Base-by-base conservation (phyloP, 1,284 basidiomycete species). In the Sanghuangporus weigelae region DNA sequence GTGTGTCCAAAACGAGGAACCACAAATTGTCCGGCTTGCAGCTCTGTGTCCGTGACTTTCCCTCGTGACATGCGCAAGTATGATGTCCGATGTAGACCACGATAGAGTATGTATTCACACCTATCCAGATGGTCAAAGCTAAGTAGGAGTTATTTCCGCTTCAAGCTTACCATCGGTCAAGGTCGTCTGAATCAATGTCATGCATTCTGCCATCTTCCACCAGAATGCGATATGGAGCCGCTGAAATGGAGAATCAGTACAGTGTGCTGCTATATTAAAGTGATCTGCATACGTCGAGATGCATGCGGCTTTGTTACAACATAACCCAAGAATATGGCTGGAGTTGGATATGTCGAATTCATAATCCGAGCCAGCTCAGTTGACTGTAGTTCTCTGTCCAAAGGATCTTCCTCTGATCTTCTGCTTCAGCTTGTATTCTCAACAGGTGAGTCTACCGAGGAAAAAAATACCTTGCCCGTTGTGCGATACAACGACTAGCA, bases 81-180 rank as follows among this genome's bases (percentile, higher is more conserved):
- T n/a, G 84, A 81, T 2, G 92, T 90, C 26, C 92, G 82, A 77
- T 93, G 91, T 36, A 95, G 71, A 1, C 89, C 90, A 19, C 92
- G 83, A 74, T 93, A 96, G 26, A 93, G 78, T 56, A 96, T 91
- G 70, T 95, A 95, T 78, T 95, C 90, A 76, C 93, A 95, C 90
- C 90, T 89, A 62, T 71, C 69, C 4, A 58, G 23, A 53, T 63
- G 66, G 51, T 36, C 16, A 7, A n/a, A 46, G 26, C 26, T 31
- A 31, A 4, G 26, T 31, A 31, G 26, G 26, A 31, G 3, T 31
- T 31, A 31, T 31, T 31, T 31, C 26, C 26, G 26, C 26, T 4
- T 31, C 26, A 39, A 14, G 71, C 79, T 64, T 67, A 89, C 91
- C 91, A 93, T 65, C 91, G 78, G 69, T 91, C 89, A 65, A 66